Conservation (phyloP, 495 filamentous ascomycete species). For the Xylaria nigripes region DNA sequence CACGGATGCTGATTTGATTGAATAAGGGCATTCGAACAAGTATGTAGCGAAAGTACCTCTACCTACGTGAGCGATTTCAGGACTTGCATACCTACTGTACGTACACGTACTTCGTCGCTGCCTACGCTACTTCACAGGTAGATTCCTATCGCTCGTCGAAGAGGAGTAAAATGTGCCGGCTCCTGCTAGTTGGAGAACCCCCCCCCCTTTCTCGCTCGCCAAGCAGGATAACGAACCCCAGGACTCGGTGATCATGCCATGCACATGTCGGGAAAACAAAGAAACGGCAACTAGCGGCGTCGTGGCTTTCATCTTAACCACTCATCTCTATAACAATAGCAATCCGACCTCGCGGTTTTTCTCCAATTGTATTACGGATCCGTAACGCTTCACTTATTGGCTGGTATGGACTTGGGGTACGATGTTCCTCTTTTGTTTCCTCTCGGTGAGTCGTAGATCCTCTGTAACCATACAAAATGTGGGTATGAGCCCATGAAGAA, state of each 20-base stretch:
- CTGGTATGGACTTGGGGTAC: background rate
- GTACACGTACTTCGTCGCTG: too few relatives aligned
- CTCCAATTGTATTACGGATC: background rate
- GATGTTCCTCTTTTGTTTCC: background rate
- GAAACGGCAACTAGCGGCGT: conserved; percentile 4
- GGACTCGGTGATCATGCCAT: conserved; percentile 3
- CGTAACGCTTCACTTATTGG: background rate
- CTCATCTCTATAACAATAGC: background rate
- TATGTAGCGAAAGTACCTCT: too few relatives aligned
- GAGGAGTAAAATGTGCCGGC: conserved; percentile 8
- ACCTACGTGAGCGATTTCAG: background rate
- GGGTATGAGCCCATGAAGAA: background rate
- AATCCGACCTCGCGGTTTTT: background rate
- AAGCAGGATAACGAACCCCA: background rate
- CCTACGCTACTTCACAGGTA: conserved; percentile 3
- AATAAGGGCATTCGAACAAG: background rate
- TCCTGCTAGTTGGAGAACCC: conserved; percentile 4
- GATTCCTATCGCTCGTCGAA: conserved; percentile 1
- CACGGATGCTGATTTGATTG: background rate
- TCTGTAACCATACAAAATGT: conserved; percentile 6
- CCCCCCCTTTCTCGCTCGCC: background rate
- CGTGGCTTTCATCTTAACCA: conserved; percentile 3
- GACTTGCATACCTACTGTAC: background rate
- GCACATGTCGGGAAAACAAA: conserved; percentile 3
- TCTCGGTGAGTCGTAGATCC: conserved; percentile 9